These are phyloP conservation scores for Cucurbita maxima DNA, from an alignment of 306 rosid species.

Conservation along the genomic window DNA sequence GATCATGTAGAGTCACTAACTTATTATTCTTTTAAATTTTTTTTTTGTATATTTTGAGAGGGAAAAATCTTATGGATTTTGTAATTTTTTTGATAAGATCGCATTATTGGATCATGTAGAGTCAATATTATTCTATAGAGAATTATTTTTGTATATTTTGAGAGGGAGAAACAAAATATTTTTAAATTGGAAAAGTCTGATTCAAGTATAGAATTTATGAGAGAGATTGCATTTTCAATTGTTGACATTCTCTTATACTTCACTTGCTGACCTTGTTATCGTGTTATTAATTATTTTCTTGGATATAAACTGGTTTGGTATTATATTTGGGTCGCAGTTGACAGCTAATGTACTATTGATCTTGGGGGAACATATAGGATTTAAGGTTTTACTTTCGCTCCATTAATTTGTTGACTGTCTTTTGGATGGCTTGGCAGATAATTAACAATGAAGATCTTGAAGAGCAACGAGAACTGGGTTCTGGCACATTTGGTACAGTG, in stretches of 20 bases:
- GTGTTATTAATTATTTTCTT: background rate
- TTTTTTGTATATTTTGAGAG: background rate
- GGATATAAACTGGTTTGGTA: background rate
- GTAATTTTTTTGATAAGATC: background rate
- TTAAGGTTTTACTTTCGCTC: background rate
- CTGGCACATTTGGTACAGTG: constrained; percentile 78
- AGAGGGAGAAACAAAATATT: background rate
- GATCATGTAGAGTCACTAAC: background rate
- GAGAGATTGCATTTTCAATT: background rate
- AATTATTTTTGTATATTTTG: background rate
- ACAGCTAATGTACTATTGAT: background rate
- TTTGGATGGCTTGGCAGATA: constrained; percentile 26
- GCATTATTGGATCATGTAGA: background rate
- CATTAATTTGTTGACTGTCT: background rate
- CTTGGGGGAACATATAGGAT: background rate
- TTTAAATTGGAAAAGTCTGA: background rate
- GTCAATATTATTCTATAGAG: background rate
- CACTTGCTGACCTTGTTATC: background rate
- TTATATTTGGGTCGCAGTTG: background rate
- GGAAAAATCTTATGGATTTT: too few relatives aligned
- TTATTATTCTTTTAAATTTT: background rate
- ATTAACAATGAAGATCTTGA: constrained; percentile 79
- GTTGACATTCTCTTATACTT: background rate
- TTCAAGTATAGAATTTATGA: background rate
- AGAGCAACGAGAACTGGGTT: constrained; percentile 67